Evolutionary conservation across 345 rosid genomes (phyloP).

Genomic region (Laguncularia racemosa): DNA sequence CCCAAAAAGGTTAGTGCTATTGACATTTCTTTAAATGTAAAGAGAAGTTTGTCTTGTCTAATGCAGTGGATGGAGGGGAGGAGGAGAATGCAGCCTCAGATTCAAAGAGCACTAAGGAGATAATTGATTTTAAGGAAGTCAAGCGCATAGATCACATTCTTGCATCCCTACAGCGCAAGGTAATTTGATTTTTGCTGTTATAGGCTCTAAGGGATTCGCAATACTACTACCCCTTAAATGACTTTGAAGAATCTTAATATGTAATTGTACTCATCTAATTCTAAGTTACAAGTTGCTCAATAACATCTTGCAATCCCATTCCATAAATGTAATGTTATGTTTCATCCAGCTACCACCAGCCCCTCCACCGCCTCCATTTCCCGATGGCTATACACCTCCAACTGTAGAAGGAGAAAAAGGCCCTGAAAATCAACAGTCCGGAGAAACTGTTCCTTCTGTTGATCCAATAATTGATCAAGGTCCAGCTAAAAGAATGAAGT

Average conservation of each 20-base stretch:
- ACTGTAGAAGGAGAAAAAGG: slow-evolving; percentile 53
- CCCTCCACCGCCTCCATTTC: slow-evolving; percentile 88
- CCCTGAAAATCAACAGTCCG: slow-evolving; percentile 60
- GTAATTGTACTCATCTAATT: not conserved
- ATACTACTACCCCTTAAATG: no score
- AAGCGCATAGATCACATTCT: no score
- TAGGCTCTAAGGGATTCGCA: no score
- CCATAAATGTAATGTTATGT: not conserved
- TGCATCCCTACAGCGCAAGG: slow-evolving; percentile 96
- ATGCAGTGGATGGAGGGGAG: slow-evolving; percentile 59
- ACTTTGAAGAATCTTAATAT: no score
- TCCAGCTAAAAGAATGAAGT: slow-evolving; percentile 79
- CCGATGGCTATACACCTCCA: slow-evolving; percentile 73
- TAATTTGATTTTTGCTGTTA: slow-evolving; percentile 15
- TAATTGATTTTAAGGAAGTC: slow-evolving; percentile 76
- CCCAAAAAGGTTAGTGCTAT: not conserved
- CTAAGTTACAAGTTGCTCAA: not conserved
- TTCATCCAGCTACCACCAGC: slow-evolving; percentile 70
- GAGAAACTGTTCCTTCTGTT: slow-evolving; percentile 44
- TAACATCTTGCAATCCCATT: not conserved
- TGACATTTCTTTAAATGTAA: no score
- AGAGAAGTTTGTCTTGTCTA: not conserved
- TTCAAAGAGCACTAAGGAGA: slow-evolving; percentile 50
- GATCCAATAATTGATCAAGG: slow-evolving; percentile 98
- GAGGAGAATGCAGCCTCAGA: slow-evolving; percentile 51